Base-by-base conservation (phyloP, 352 stramenopile genomes). In the Lagenidium giganteum region DNA sequence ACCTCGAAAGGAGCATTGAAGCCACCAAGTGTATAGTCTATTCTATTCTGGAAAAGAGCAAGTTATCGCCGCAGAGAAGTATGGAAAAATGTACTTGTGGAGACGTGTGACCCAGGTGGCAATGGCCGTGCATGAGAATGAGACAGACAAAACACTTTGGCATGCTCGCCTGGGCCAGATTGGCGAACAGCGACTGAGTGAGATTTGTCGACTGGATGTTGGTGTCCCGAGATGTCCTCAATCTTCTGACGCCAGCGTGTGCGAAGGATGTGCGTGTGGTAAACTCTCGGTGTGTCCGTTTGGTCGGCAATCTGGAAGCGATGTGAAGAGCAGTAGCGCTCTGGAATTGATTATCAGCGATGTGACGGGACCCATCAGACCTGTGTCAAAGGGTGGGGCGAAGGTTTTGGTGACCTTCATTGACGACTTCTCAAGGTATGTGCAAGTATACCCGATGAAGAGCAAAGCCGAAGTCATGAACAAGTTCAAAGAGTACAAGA, bases 331-430 rank as follows among this genome's bases (percentile, higher is more conserved):
- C 7, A n/a, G n/a, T 14, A 17, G 14, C 11, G 9, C 40, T 1
- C 32, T 48, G 4, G 51, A 61, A 6, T 3, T 57, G 0, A 32
- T 56, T 3, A 39, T 59, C 44, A 55, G 32, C 29, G 47, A 65
- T 22, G n/a, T 52, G 0, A 61, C 54, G 34, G 50, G 44, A 18
- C 8, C 44, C 14, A 41, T 55, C 21, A 37, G 24, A 3, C 29
- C 26, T 11, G 42, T 41, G 30, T 61, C 54, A 28, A 30, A 32
- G 24, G 27, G 39, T 2, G 42, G 24, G 31, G 50, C 39, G 5
- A 27, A 28, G 0, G 63, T 42, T 26, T 39, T 61, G 1, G 37
- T 70, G 1, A 54, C 42, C 0, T 64, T 61, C 21, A 59, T 61
- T 11, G 51, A 67, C 30, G 41, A 64, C 27, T 49, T 31, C 27